A percentile compares a stretch with the other conserved stretches of the same genome.
phyloP scores from a whole-genome alignment of 805 yeast species.

The Priceomyces castillae region DNA sequence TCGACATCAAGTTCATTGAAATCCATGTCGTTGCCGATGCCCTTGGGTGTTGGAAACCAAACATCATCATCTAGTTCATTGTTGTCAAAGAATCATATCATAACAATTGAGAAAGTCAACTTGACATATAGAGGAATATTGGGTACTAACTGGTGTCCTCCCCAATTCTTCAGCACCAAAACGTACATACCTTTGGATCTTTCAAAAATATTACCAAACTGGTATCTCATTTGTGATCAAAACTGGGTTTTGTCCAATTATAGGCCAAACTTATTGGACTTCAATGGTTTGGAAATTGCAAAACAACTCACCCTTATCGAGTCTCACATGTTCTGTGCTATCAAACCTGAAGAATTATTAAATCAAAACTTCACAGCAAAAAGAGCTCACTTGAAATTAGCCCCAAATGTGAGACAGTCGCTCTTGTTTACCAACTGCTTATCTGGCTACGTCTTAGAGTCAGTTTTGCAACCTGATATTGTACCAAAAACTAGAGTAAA shows the following conservation, averaged over 20 bases:
- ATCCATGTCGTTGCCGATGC: constrained; percentile 41
- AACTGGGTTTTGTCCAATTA: constrained; percentile 57
- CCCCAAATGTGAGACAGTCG: constrained; percentile 62
- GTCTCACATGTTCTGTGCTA: constrained; percentile 59
- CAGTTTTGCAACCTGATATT: constrained; percentile 54
- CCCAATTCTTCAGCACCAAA: constrained; percentile 26
- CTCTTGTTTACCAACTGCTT: constrained; percentile 68
- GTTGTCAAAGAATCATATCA: constrained; percentile 37
- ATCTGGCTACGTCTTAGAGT: constrained; percentile 70
- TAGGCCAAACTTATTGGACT: constrained; percentile 51
- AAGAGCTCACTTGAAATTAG: constrained; percentile 53
- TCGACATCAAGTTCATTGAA: constrained; percentile 39
- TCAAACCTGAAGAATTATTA: constrained; percentile 63
- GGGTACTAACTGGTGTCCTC: constrained; percentile 46
- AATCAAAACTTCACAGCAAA: constrained; percentile 62
- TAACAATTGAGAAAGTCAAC: constrained; percentile 49
- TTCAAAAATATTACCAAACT: constrained; percentile 37
- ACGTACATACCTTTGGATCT: constrained; percentile 33
- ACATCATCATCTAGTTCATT: constrained; percentile 38
- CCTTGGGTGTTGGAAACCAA: constrained; percentile 43
- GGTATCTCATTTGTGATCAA: constrained; percentile 52
- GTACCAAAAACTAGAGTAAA: constrained; percentile 48
- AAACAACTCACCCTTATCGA: constrained; percentile 75
- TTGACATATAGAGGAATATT: constrained; percentile 53
- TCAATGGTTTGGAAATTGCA: constrained; percentile 72